Conservation (phyloP, 73 alveolate genomes). For the Uronychia binucleata region DNA sequence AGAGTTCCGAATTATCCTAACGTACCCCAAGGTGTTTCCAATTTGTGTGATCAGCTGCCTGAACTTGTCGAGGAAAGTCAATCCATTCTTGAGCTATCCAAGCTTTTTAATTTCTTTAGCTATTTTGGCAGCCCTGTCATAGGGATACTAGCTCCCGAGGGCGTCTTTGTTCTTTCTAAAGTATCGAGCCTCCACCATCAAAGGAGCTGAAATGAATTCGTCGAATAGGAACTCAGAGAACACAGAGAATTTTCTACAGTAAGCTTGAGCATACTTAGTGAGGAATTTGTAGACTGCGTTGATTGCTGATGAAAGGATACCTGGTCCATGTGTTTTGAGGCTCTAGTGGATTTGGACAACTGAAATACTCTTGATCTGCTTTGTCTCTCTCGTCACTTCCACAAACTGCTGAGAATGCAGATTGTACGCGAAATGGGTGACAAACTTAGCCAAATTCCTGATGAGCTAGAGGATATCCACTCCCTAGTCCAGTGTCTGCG, state of each 20-base stretch:
- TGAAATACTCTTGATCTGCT: slow-evolving; percentile 85
- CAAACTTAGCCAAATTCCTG: slow-evolving; percentile 82
- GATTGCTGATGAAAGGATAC: slow-evolving; percentile 92
- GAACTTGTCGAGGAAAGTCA: slow-evolving; percentile 82
- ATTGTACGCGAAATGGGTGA: slow-evolving; percentile 90
- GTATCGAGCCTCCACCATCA: slow-evolving; percentile 89
- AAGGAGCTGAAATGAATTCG: slow-evolving; percentile 88
- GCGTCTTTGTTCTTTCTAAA: slow-evolving; percentile 90
- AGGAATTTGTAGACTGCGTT: slow-evolving; percentile 92
- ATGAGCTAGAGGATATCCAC: slow-evolving; percentile 90
- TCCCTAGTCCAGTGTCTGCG: slow-evolving; percentile 94
- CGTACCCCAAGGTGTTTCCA: slow-evolving; percentile 97
- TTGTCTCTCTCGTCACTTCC: slow-evolving; percentile 86
- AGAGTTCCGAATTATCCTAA: slow-evolving; percentile 94
- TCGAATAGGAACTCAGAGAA: slow-evolving; percentile 90
- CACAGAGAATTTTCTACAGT: slow-evolving; percentile 53
- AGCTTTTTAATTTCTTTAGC: slow-evolving; percentile 85
- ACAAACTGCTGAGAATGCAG: slow-evolving; percentile 92
- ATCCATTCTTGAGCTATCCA: slow-evolving; percentile 85
- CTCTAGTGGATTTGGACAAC: slow-evolving; percentile 87
- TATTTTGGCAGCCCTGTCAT: slow-evolving; percentile 85
- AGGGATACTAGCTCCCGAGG: slow-evolving; percentile 89
- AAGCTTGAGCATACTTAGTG: slow-evolving; percentile 51
- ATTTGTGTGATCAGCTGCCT: slow-evolving; percentile 93
- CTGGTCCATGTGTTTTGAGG: slow-evolving; percentile 97